A percentile compares a stretch with the other conserved stretches of the same genome.
Evolutionary conservation across 345 rosid species (phyloP).

Genomic region (Rhizophora apiculata): DNA sequence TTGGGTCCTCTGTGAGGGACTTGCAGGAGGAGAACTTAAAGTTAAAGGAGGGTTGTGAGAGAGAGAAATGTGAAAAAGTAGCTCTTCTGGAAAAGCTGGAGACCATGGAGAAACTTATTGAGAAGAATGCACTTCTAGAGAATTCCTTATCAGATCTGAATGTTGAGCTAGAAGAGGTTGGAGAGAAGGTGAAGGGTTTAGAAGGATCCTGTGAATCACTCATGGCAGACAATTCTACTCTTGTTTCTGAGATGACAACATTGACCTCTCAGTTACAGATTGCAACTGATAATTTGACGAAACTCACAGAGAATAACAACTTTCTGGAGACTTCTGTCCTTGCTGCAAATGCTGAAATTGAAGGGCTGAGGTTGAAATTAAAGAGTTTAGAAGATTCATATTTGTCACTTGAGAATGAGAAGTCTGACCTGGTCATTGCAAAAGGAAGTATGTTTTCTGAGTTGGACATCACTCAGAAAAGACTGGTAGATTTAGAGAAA

Average conservation of each 20-base stretch:
- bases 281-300: conserved; percentile 47
- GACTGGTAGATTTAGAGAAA: conserved; percentile 53
- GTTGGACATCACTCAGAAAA: conserved; percentile 47
- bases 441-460: conserved; percentile 53
- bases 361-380: conserved; percentile 46
- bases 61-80: conserved; percentile 49
- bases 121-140: conserved; percentile 76
- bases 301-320: conserved; percentile 59
- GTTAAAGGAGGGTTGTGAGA: conserved; percentile 53
- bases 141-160: conserved; percentile 86
- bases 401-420: conserved; percentile 57
- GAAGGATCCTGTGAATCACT: conserved; percentile 66
- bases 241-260: conserved; percentile 56
- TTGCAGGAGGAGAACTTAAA: conserved; percentile 58
- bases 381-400: conserved; percentile 65
- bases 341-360: conserved; percentile 74
- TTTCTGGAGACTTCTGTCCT: conserved; percentile 67
- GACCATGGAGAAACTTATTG: conserved; percentile 70
- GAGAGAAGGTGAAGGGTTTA: conserved; percentile 57
- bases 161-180: conserved; percentile 69
- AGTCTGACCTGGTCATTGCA: conserved; percentile 44
- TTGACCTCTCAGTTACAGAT: conserved; percentile 54
- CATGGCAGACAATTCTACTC: conserved; percentile 57
- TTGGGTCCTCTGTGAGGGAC: conserved; percentile 61
- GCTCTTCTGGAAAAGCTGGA: conserved; percentile 63